A percentile compares a stretch with the other conserved stretches of the same genome.
phyloP scores from a whole-genome alignment of 768 basidiomycete species.

The Neoboletus subvelutipes region DNA sequence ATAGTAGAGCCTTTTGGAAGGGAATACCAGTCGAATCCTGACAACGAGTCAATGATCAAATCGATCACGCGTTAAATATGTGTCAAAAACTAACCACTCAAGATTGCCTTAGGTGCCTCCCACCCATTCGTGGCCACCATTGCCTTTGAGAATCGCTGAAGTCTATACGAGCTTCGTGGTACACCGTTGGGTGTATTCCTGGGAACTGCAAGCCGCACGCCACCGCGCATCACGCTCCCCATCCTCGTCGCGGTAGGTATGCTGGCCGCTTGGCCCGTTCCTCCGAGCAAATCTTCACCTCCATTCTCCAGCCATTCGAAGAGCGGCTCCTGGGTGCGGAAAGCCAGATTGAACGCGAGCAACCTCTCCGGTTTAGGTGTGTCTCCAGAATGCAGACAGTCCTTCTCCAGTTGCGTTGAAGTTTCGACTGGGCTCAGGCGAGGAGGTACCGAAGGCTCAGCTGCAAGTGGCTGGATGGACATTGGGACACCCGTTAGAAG shows the following conservation, averaged over 20 bases:
- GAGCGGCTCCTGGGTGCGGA: conserved; percentile 51
- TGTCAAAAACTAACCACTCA: conserved; percentile 46
- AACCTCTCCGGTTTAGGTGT: conserved; percentile 13
- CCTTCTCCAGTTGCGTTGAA: not conserved
- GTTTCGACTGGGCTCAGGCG: not conserved
- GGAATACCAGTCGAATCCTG: conserved; percentile 60
- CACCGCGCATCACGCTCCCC: not conserved
- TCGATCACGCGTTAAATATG: not conserved
- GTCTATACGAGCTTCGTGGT: conserved; percentile 44
- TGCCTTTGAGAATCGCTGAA: conserved; percentile 71
- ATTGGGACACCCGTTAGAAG: not conserved
- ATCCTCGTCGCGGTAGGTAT: not conserved
- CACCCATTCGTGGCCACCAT: conserved; percentile 74
- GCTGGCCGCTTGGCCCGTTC: conserved; percentile 23
- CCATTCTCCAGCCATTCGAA: conserved; percentile 77
- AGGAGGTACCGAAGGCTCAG: not conserved
- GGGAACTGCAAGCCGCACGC: not conserved
- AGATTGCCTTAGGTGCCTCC: conserved; percentile 62
- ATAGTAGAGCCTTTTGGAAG: conserved; percentile 51
- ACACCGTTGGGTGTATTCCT: not conserved
- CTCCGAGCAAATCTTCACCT: conserved; percentile 32
- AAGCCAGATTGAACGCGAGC: conserved; percentile 73
- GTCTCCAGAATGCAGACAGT: not conserved
- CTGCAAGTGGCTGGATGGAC: not conserved
- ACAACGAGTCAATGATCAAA: not conserved